Conservation (phyloP, 225 moss, liverwort and hornwort genomes). For the Straminergon stramineum region DNA sequence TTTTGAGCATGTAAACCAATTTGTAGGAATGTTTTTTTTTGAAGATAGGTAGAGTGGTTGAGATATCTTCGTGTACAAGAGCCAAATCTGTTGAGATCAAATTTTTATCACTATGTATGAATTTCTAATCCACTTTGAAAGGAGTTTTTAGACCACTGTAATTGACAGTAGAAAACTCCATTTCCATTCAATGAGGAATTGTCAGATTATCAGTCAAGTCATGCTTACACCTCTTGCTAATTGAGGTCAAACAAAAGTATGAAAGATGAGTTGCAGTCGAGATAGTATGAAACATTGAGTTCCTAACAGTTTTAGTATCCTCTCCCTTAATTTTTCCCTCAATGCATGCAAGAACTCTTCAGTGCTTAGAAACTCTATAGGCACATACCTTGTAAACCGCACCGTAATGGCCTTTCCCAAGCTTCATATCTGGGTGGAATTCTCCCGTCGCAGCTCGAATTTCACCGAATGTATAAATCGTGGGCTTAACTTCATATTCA, state of each 20-base stretch:
- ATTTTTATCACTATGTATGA: background rate
- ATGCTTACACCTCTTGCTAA: background rate
- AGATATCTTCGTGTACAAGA: background rate
- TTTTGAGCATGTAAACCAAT: background rate
- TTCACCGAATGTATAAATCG: slow-evolving; percentile 37
- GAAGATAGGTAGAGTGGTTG: background rate
- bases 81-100: background rate
- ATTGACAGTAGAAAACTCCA: background rate
- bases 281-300: background rate
- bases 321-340: background rate
- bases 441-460: slow-evolving; percentile 25
- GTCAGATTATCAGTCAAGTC: background rate
- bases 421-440: slow-evolving; percentile 25
- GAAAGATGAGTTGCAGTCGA: background rate
- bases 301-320: background rate
- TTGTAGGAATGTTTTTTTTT: background rate
- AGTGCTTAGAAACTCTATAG: background rate
- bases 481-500: slow-evolving; percentile 48
- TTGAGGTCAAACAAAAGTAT: background rate
- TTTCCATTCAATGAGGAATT: background rate
- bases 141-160: background rate
- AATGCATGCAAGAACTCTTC: background rate
- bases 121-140: background rate
- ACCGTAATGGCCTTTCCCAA: slow-evolving; percentile 38
- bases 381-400: slow-evolving; percentile 38